Percentiles rank a stretch among this genome's conserved stretches.
phyloP scores from a whole-genome alignment of 306 rosid genomes.

The Hippophae tibetana region DNA sequence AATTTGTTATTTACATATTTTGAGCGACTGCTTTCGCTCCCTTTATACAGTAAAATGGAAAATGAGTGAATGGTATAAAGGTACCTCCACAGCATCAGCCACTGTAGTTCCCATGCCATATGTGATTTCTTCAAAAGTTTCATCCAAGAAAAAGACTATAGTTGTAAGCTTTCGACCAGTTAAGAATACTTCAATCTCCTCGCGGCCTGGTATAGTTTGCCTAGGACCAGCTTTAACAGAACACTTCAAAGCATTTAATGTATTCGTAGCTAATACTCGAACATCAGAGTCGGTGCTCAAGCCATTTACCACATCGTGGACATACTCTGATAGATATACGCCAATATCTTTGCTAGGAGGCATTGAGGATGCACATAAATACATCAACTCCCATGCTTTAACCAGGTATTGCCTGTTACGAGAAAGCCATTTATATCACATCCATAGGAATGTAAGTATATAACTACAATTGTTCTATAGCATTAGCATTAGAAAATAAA shows the following conservation, averaged over 20 bases:
- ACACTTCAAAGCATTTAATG: constrained; percentile 79
- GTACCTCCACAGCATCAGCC: constrained; percentile 89
- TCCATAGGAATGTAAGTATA: constrained; percentile 9
- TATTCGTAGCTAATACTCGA: constrained; percentile 58
- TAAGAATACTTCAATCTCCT: constrained; percentile 85
- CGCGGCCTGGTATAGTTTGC: constrained; percentile 73
- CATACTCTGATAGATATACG: constrained; percentile 74
- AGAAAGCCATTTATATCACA: constrained; percentile 11
- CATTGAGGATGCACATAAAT: constrained; percentile 81
- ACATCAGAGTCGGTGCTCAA: constrained; percentile 58
- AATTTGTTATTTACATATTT: too few relatives aligned
- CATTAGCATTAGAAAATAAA: constrained; percentile 10
- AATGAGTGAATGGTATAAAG: constrained; percentile 18
- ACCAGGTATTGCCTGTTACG: constrained; percentile 59
- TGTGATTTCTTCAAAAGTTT: constrained; percentile 89
- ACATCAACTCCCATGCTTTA: constrained; percentile 96
- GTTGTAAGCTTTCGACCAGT: constrained; percentile 82
- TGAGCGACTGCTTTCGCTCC: too few relatives aligned
- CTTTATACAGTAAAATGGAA: neutral
- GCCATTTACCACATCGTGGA: constrained; percentile 65
- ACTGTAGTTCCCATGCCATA: constrained; percentile 93
- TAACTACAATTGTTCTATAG: constrained; percentile 5
- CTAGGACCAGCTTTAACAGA: constrained; percentile 93
- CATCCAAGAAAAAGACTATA: constrained; percentile 86
- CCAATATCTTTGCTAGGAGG: constrained; percentile 92